phyloP scores from a whole-genome alignment of 2,329 filamentous ascomycete species.

The Exophiala alcalophila region DNA sequence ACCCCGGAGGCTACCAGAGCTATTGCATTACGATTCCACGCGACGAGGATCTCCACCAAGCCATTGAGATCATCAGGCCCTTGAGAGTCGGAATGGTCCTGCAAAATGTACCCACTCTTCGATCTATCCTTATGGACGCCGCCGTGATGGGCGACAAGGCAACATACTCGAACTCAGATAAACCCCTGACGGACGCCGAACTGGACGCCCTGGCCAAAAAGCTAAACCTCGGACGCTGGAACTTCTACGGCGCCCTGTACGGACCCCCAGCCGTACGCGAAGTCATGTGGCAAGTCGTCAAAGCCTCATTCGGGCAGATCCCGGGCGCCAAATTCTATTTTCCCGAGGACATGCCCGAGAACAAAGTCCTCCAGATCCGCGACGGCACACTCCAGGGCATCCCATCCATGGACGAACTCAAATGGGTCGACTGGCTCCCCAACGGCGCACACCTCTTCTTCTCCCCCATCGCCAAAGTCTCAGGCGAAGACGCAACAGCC shows the following conservation, averaged over 20 bases:
- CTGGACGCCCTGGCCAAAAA: conserved; percentile 42
- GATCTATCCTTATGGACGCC: conserved; percentile 47
- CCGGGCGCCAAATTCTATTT: conserved; percentile 45
- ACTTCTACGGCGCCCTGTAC: conserved; percentile 51
- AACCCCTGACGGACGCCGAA: conserved; percentile 40
- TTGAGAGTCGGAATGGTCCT: conserved; percentile 41
- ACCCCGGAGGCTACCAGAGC: conserved; percentile 49
- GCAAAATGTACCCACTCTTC: conserved; percentile 49
- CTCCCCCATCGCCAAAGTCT: conserved; percentile 51
- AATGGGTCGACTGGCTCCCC: conserved; percentile 52
- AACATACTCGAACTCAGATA: conserved; percentile 35
- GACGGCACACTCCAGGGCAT: conserved; percentile 31
- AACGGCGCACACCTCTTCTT: conserved; percentile 55
- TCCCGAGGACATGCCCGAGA: conserved; percentile 40
- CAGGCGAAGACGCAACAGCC: conserved; percentile 46
- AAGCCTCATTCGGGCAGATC: conserved; percentile 44
- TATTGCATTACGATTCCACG: conserved; percentile 46
- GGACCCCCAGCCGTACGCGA: conserved; percentile 36
- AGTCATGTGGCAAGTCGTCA: conserved; percentile 41
- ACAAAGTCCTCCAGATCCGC: conserved; percentile 34
- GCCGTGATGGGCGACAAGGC: conserved; percentile 38
- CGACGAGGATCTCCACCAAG: conserved; percentile 49
- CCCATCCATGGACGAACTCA: conserved; percentile 37
- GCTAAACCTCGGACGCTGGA: conserved; percentile 49
- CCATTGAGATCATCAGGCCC: conserved; percentile 40